Base-by-base conservation (phyloP, 441 rosid species). In the Bruguiera hainesii region DNA sequence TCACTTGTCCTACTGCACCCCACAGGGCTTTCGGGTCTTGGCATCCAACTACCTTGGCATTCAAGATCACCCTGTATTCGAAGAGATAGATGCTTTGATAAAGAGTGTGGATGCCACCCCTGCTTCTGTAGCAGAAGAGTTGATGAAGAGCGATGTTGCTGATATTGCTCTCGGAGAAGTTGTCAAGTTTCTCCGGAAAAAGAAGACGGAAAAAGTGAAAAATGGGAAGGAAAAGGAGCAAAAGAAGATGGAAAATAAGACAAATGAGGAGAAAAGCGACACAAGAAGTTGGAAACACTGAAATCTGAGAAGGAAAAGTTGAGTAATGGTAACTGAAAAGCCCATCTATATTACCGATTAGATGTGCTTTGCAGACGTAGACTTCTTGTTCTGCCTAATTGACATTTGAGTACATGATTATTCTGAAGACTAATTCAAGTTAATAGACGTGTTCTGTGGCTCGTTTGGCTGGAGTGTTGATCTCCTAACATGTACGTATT, bases 1-100 rank as follows among this genome's bases (percentile, higher is more conserved):
- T 25, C 58, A 78, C 75, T 67, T 85, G 86, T 81, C 89, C 1
- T 83, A 85, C 39, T 83, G 89, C 75, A 87, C 82, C 6, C 68
- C 73, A 6, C n/a, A 73, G 37, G 88, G 83, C 7, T 89, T 89
- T 74, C 78, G 80, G 78, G 60, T 75, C 28, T 70, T 89, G 65
- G 90, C 83, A 1, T 69, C 78, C 9, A 89, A 83, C 29, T 89
- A 86, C 62, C 72, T 89, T 0, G 79, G 77, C 18, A 67, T 73
- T 3, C 56, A 76, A 31, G 79, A 63, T 31, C 92, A 84, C 68
- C 56, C 60, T 4, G 73, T 81, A 0, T 81, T 76, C 23, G 75
- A 62, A 0, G 84, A 80, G 20, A 81, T 88, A 9, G 81, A 83
- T 61, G 69, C 15, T 3, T 63, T 75, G 50, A 49, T 89, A 0